Conservation (phyloP, 306 rosid species). For the Gillenia trifoliata region DNA sequence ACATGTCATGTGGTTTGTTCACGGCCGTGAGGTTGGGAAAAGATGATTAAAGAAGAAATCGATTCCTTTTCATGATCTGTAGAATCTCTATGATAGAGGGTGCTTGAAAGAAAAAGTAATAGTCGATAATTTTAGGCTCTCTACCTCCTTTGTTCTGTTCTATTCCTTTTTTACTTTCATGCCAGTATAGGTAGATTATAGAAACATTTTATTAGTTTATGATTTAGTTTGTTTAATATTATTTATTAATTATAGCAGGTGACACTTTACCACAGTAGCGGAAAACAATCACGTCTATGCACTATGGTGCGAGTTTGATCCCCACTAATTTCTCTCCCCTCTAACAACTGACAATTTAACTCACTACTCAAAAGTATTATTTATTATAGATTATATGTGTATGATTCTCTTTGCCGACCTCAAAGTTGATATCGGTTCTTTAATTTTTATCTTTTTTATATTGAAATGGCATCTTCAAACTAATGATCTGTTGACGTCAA, state of each 20-base stretch:
- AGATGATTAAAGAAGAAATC: neutral
- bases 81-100: neutral
- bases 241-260: neutral
- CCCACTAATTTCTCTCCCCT: rapidly evolving
- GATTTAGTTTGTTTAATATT: neutral
- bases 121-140: neutral
- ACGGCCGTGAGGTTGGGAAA: conserved; percentile 25
- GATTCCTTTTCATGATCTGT: conserved; percentile 27
- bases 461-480: too few relatives aligned
- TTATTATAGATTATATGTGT: neutral
- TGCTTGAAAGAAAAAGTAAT: neutral
- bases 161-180: neutral
- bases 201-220: too few relatives aligned
- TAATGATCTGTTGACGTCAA: neutral
- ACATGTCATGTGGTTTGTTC: conserved; percentile 38
- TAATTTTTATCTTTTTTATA: too few relatives aligned
- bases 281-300: too few relatives aligned
- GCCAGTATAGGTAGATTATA: neutral
- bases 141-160: neutral
- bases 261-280: too few relatives aligned
- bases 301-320: rapidly evolving
- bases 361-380: too few relatives aligned
- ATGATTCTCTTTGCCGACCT: neutral
- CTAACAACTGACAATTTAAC: neutral
- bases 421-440: neutral